phyloP scores from a whole-genome alignment of 2,329 filamentous ascomycete species.

The Cladosporium sp. region DNA sequence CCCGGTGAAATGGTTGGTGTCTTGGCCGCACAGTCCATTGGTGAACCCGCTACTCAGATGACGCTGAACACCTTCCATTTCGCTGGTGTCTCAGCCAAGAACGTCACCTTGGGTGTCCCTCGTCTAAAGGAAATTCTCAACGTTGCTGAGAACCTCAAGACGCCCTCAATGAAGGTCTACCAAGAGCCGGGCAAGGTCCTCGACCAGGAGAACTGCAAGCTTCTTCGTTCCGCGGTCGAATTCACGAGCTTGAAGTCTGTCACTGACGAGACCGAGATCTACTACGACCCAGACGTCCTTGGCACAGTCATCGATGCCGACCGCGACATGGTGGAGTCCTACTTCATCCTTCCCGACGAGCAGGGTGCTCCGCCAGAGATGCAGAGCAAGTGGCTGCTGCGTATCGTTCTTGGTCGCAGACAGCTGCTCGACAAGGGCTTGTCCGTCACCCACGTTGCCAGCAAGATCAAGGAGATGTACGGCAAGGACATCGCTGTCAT shows the following conservation, averaged over 20 bases:
- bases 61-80: conserved; percentile 99
- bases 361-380: conserved; percentile 54
- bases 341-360: conserved; percentile 90
- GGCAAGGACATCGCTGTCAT: conserved; percentile 82
- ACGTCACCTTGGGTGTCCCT: conserved; percentile 97
- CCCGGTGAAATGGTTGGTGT: conserved; percentile 99
- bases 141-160: conserved; percentile 97
- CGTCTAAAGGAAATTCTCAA: conserved; percentile 99
- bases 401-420: conserved; percentile 87
- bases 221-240: conserved; percentile 82
- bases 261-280: conserved; percentile 88
- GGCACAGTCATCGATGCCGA: conserved; percentile 83
- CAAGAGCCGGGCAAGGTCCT: conserved; percentile 58
- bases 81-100: conserved; percentile 99
- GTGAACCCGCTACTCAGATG: conserved; percentile 98
- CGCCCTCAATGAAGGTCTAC: conserved; percentile 92
- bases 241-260: conserved; percentile 92
- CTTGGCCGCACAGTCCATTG: conserved; percentile 94
- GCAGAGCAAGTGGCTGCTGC: conserved; percentile 93
- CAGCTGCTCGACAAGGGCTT: conserved; percentile 94
- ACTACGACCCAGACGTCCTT: conserved; percentile 90
- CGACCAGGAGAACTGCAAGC: conserved; percentile 77
- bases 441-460: conserved; percentile 84
- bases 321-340: conserved; percentile 91
- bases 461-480: conserved; percentile 85